Conservation (phyloP, 345 rosid genomes). For the Moringa oleifera region DNA sequence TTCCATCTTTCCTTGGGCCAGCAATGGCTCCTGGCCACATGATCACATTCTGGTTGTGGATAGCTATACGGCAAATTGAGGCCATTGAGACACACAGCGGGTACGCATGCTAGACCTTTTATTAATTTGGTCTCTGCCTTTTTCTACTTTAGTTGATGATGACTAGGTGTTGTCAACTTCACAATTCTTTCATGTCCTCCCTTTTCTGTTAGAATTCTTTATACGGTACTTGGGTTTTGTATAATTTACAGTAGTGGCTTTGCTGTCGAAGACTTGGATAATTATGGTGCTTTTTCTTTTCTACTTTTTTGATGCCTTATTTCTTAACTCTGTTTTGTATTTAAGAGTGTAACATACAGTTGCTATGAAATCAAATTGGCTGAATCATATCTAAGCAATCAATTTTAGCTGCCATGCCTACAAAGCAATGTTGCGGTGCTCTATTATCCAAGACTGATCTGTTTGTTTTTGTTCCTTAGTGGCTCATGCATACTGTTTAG, state of each 20-base stretch:
- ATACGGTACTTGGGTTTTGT: constrained; percentile 22
- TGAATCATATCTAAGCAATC: too few relatives aligned
- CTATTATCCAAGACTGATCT: too few relatives aligned
- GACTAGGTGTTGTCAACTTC: constrained; percentile 30
- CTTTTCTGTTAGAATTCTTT: constrained; percentile 6
- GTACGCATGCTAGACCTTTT: constrained; percentile 42
- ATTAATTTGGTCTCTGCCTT: constrained; percentile 11
- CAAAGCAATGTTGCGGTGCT: too few relatives aligned
- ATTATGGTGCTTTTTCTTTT: constrained; percentile 12
- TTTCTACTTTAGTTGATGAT: constrained; percentile 32
- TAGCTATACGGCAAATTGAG: constrained; percentile 81
- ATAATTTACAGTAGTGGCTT: constrained; percentile 29
- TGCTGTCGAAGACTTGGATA: constrained; percentile 26
- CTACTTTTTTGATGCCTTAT: neutral
- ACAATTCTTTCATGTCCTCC: constrained; percentile 17
- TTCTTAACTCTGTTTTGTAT: neutral
- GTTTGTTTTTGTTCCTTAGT: too few relatives aligned
- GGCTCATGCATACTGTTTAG: too few relatives aligned
- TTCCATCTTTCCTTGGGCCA: constrained; percentile 92
- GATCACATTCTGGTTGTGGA: constrained; percentile 90
- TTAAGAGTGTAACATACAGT: too few relatives aligned
- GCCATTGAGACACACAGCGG: constrained; percentile 97
- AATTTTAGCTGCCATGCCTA: too few relatives aligned
- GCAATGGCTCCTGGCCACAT: constrained; percentile 96
- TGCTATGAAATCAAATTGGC: too few relatives aligned